Percentiles rank a stretch among this genome's conserved stretches.
phyloP scores from a whole-genome alignment of 805 yeast genomes.

The Nakazawaea ambrosiae region DNA sequence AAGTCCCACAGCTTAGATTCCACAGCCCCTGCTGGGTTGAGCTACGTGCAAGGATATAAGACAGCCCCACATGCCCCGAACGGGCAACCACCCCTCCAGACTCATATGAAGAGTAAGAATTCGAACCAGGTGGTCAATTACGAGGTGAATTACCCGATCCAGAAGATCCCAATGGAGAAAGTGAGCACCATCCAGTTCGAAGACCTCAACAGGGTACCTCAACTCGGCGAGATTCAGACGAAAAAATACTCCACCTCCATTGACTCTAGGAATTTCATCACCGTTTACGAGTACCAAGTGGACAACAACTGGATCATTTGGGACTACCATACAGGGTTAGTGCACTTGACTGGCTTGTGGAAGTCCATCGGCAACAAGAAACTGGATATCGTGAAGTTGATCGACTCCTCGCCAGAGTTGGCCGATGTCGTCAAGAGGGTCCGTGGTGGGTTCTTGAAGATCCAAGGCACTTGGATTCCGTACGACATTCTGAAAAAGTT shows the following conservation, averaged over 20 bases:
- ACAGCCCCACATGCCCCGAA: background rate
- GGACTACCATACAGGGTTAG: conserved; percentile 82
- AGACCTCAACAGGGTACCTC: conserved; percentile 17
- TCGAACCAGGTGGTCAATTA: background rate
- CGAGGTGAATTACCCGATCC: conserved; percentile 21
- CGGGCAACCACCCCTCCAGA: background rate
- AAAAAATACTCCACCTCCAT: conserved; percentile 67
- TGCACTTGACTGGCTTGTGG: conserved; percentile 86
- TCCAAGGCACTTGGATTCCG: conserved; percentile 94
- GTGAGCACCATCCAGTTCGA: background rate
- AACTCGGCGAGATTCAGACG: conserved; percentile 14
- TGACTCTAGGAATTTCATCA: conserved; percentile 60
- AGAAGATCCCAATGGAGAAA: conserved; percentile 12
- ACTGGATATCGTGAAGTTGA: conserved; percentile 69
- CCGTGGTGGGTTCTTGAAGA: conserved; percentile 85
- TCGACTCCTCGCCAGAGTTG: conserved; percentile 60
- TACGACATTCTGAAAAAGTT: conserved; percentile 56
- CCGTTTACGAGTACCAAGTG: conserved; percentile 66
- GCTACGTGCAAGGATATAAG: no score
- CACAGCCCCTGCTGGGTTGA: background rate
- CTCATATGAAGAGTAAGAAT: no score
- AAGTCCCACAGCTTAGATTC: background rate
- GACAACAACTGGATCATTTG: conserved; percentile 75
- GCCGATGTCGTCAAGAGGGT: conserved; percentile 63
- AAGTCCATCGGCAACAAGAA: conserved; percentile 62